Evolutionary conservation across 140 eudicot species (phyloP), one percentile per base, ranked within the genome.

Genomic region (Flaveria floridana): DNA sequence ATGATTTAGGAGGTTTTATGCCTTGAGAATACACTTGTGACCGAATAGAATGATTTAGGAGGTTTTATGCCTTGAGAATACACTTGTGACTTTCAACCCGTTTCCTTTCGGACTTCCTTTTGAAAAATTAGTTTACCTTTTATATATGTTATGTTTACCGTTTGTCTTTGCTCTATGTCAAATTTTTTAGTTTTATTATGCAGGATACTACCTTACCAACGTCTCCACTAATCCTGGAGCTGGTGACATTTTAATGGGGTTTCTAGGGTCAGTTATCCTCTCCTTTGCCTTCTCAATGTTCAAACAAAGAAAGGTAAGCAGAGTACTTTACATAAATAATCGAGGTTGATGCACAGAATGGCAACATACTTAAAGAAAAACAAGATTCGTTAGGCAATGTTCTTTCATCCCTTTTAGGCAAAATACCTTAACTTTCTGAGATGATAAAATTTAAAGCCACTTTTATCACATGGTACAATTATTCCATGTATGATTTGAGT

Each of bases 261-360:
- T 93, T 83, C 72, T 93, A 58, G 98, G 98, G 78, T 90, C 98
- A 0, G 98, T 93, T 71, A 90, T 93, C 68, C 83, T 93, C 65
- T 93, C 98, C 1, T 93, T 93, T 74, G 89, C 98, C 80, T 93
- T 93, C 89, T 93, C 98, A 59, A 93, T 93, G 98, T 93, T 93
- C 85, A 91, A 86, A 84, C 98, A 93, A 80, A 86, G 96, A 83
- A 93, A 90, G 96, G 98, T 90, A 84, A 34, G 21, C 50, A 13
- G 26, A 30, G 65, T 20, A 48, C 55, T 53, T 52, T 51, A 52
- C 79, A 37, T 15, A 20, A 47, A 3, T 15, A 44, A 44, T 13
- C 55, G 15, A 18, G 9, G 53, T 71, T 71, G 12, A 51, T 13
- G 58, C 58, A 51, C 7, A 58, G 3, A 58, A 58, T 58, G 7